These are phyloP conservation scores for Spathaspora sp. DNA, from an alignment of 1,139 yeast genomes.

Conservation along the genomic window DNA sequence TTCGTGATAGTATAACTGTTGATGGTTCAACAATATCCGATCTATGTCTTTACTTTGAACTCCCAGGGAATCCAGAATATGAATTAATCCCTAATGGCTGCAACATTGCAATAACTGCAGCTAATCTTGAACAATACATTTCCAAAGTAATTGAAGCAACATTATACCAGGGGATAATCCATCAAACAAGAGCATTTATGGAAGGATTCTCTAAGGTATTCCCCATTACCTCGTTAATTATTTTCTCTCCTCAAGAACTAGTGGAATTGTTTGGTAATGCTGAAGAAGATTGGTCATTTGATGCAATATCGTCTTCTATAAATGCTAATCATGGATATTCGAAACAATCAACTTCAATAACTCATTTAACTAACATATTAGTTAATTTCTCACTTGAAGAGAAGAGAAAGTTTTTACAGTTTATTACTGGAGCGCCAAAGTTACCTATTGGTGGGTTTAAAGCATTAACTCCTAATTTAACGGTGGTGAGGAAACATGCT, in stretches of 20 bases:
- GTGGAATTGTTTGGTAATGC: conserved; percentile 62
- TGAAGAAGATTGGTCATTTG: conserved; percentile 84
- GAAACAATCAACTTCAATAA: conserved; percentile 65
- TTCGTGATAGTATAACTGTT: conserved; percentile 27
- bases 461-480: conserved; percentile 75
- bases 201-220: conserved; percentile 84
- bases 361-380: conserved; percentile 60
- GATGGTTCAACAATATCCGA: conserved; percentile 49
- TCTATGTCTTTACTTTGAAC: conserved; percentile 51
- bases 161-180: conserved; percentile 60
- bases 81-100: conserved; percentile 61
- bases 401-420: conserved; percentile 75
- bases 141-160: conserved; percentile 59
- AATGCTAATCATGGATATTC: conserved; percentile 92
- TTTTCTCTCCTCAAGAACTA: conserved; percentile 75
- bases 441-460: conserved; percentile 94
- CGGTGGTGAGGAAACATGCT: conserved; percentile 80
- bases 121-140: conserved; percentile 62
- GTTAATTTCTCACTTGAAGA: conserved; percentile 50
- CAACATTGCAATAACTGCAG: conserved; percentile 45
- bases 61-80: conserved; percentile 75
- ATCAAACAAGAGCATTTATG: conserved; percentile 69
- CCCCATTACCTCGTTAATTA: conserved; percentile 69
- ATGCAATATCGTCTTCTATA: conserved; percentile 57
- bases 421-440: conserved; percentile 91